Evolutionary conservation across 2,329 filamentous ascomycete genomes (phyloP).

Genomic region (Colletotrichum spinosum): DNA sequence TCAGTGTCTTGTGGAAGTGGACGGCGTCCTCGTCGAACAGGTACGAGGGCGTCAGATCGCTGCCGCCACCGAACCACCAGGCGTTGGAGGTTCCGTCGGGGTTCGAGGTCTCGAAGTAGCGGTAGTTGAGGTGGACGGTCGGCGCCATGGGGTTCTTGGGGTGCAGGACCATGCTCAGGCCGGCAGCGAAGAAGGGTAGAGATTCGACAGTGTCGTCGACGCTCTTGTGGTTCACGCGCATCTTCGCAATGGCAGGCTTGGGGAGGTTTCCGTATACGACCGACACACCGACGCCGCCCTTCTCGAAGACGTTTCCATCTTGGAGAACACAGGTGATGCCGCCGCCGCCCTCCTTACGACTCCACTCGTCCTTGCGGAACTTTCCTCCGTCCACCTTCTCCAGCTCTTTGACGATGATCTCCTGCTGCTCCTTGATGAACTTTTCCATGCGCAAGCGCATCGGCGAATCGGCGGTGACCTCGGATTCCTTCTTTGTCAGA

Average conservation of each 20-base stretch:
- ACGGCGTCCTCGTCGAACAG: conserved; percentile 97
- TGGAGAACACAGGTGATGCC: conserved; percentile 96
- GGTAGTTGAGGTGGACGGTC: conserved; percentile 97
- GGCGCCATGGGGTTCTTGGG: conserved; percentile 96
- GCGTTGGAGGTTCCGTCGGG: conserved; percentile 83
- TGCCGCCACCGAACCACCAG: conserved; percentile 99
- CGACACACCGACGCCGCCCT: conserved; percentile 94
- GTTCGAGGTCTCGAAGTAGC: conserved; percentile 96
- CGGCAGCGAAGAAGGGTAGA: conserved; percentile 94
- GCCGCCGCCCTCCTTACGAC: conserved; percentile 87
- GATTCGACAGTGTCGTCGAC: conserved; percentile 81
- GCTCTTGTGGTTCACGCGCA: conserved; percentile 95
- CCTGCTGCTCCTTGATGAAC: conserved; percentile 93
- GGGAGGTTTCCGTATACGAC: conserved; percentile 94
- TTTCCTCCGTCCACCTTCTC: conserved; percentile 85
- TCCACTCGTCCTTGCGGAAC: conserved; percentile 90
- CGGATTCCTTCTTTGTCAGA: conserved; percentile 81
- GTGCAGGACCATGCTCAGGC: conserved; percentile 92
- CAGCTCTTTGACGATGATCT: conserved; percentile 85
- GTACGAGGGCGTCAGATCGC: conserved; percentile 92
- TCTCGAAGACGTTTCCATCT: conserved; percentile 97
- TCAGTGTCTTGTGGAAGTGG: conserved; percentile 95
- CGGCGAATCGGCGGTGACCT: conserved; percentile 81
- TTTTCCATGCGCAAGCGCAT: conserved; percentile 99
- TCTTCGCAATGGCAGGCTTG: conserved; percentile 87